phyloP scores from a whole-genome alignment of 345 rosid genomes.

The Psidium friedrichsthalianum region DNA sequence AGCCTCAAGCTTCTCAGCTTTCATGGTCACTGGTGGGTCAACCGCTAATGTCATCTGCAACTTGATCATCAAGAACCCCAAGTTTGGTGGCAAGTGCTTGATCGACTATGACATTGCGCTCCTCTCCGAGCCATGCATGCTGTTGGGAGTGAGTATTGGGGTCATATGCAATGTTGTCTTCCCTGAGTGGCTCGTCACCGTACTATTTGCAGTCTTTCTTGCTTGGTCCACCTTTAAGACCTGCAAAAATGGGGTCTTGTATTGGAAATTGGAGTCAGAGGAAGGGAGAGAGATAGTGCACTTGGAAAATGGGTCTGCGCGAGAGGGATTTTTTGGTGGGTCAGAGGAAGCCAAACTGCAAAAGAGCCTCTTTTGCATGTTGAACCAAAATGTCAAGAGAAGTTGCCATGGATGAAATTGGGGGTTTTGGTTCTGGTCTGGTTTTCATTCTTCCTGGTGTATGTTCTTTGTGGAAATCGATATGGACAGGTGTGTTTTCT shows the following conservation, averaged over 20 bases:
- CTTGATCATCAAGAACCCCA: slow-evolving; percentile 24
- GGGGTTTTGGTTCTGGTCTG: slow-evolving; percentile 52
- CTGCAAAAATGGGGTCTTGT: slow-evolving; percentile 39
- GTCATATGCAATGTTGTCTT: slow-evolving; percentile 62
- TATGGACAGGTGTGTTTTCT: slow-evolving; percentile 34
- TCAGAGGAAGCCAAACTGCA: slow-evolving; percentile 14
- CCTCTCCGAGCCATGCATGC: slow-evolving; percentile 72
- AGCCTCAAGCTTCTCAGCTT: slow-evolving; percentile 74
- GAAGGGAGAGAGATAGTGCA: slow-evolving; percentile 6
- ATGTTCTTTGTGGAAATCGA: slow-evolving; percentile 57
- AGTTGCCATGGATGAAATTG: slow-evolving; percentile 61
- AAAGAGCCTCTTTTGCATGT: slow-evolving; percentile 32
- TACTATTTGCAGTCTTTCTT: slow-evolving; percentile 50
- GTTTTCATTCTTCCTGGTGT: slow-evolving; percentile 57
- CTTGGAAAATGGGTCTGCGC: neutral
- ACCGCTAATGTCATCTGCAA: slow-evolving; percentile 54
- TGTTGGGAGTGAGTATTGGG: slow-evolving; percentile 78
- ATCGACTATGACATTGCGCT: slow-evolving; percentile 67
- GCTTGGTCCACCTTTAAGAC: slow-evolving; percentile 75
- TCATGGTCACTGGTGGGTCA: slow-evolving; percentile 91
- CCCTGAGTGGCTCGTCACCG: slow-evolving; percentile 76
- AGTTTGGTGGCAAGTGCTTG: slow-evolving; percentile 26
- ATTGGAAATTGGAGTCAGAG: slow-evolving; percentile 59
- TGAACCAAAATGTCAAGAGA: slow-evolving; percentile 1
- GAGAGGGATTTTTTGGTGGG: neutral